phyloP scores from a whole-genome alignment of 2,329 filamentous ascomycete species.

The Penicillium rolfsii region DNA sequence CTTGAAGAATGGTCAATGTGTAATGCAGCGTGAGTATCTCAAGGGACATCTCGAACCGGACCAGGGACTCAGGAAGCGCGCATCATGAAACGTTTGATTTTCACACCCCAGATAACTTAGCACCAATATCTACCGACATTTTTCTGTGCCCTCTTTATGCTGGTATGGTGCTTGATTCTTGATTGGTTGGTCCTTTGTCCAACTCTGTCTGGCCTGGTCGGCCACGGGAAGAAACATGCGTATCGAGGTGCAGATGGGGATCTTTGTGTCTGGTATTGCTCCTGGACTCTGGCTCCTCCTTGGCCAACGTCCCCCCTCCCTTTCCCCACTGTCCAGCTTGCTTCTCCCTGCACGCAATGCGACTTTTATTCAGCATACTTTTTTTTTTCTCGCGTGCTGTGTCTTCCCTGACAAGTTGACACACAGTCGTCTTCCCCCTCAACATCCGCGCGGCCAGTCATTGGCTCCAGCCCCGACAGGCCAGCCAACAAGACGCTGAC shows the following conservation, averaged over 20 bases:
- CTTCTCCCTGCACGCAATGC: neutral
- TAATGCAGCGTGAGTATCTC: too few species aligned
- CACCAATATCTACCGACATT: neutral
- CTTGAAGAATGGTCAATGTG: neutral
- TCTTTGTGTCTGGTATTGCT: too few species aligned
- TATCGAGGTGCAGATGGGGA: neutral
- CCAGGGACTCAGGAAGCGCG: neutral
- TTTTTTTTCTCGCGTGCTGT: constrained; percentile 1
- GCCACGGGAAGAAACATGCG: neutral
- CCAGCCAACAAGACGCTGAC: constrained; percentile 17
- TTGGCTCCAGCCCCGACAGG: neutral
- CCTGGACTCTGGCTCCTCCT: too few species aligned
- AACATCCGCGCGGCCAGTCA: neutral
- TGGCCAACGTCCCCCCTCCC: neutral
- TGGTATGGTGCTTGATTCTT: neutral
- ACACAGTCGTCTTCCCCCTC: neutral
- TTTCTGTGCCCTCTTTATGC: neutral
- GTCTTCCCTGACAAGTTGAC: neutral
- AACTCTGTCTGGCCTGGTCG: neutral
- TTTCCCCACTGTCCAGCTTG: constrained; percentile 1
- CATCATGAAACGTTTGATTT: neutral
- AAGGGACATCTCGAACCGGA: too few species aligned
- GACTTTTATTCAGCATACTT: neutral
- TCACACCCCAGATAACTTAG: neutral
- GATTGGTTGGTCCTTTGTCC: neutral